Base-by-base conservation (phyloP, 768 basidiomycete genomes). In the Boletus edulis region DNA sequence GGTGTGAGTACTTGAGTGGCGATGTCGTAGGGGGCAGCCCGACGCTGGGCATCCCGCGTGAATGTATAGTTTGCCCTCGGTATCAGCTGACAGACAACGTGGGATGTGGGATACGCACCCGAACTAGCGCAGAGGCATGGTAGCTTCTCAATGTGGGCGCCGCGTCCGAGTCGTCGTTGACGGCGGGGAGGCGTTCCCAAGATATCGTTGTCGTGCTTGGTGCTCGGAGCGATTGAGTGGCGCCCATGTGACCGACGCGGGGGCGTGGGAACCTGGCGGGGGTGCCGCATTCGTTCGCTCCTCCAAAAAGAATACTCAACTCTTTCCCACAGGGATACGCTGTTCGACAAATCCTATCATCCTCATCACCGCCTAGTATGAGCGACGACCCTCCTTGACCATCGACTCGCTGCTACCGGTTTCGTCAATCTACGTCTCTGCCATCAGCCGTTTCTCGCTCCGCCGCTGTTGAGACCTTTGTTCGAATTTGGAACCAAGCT, bases 401-500 rank as follows among this genome's bases (percentile, higher is more conserved):
- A n/a, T n/a, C n/a, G n/a, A n/a, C n/a, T n/a, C n/a, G n/a, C n/a
- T n/a, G n/a, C 59, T 6, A 67, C 66, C 1, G 60, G 61, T 34
- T 29, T 63, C 2, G 42, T 39, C 4, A 51, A 54, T 47, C 57
- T 65, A 7, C 27, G 13, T 24, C 34, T 47, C 47, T 61, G 60
- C 14, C 49, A 62, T 8, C 59, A 58, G 5, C 57, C 57, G 15
- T 55, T 76, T 47, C 58, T 59, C 8, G 68, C 55, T 27, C 59
- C 70, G 7, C 66, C 54, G 1, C 47, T 84, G 13, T 71, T 75
- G 42, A 77, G 78, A 35, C 65, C 77, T 31, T 62, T 78, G 46
- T 85, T 89, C 62, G 75, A 71, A 7, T 89, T 88, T 56, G 79
- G 77, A 1, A 74, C 74, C 40, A 65, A 73, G 7, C 65, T 76